phyloP scores from a whole-genome alignment of 192 early-diverging fungal genomes.

The Backusella australiensis region DNA sequence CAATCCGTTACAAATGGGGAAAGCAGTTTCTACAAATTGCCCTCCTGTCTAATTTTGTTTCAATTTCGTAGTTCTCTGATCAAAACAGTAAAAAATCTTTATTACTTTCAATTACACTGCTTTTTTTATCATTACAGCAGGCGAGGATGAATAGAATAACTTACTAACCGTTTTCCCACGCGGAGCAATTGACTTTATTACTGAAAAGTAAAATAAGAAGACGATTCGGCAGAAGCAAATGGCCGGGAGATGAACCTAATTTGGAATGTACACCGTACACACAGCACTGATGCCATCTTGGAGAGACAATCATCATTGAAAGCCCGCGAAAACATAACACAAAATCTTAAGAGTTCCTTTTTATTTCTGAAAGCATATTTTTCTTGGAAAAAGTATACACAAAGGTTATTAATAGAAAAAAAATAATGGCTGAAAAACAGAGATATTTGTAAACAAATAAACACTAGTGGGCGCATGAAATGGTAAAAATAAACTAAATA shows the following conservation, averaged over 20 bases:
- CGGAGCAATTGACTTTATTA: not conserved
- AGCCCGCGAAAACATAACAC: not conserved
- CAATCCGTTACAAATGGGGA: not conserved
- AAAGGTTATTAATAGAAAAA: not conserved
- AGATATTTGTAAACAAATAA: not conserved
- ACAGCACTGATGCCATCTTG: not conserved
- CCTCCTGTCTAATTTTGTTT: not conserved
- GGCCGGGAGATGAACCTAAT: conserved; percentile 3
- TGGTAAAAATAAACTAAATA: not conserved
- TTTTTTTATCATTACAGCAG: not conserved
- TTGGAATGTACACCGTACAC: not conserved
- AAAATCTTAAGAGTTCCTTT: not conserved
- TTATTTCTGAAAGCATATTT: not conserved
- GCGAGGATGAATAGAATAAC: not conserved
- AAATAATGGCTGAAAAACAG: not conserved
- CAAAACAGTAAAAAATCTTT: not conserved
- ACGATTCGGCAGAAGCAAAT: not conserved
- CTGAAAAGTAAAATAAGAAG: not conserved
- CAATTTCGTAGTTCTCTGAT: not conserved
- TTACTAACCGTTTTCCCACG: conserved; percentile 2
- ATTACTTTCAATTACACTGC: not conserved
- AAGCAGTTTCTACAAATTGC: not conserved
- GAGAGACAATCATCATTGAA: not conserved
- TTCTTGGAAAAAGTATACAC: not conserved
- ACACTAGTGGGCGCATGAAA: not conserved